phyloP scores from a whole-genome alignment of 106 monocot genomes.

The Platanthera guangdongensis region DNA sequence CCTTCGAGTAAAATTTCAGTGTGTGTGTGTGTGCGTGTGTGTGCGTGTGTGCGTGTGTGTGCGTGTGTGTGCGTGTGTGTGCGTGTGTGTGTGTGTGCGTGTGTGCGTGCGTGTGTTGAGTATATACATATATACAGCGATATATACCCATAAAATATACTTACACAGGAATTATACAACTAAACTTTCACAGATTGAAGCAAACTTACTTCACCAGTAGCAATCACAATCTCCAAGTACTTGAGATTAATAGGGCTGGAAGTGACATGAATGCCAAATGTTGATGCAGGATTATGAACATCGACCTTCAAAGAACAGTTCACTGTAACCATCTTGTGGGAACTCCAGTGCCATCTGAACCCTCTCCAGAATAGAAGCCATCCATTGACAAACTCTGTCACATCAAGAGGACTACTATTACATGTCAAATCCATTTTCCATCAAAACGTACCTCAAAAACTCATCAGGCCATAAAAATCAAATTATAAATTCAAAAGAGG shows the following conservation, averaged over 20 bases:
- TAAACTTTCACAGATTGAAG: no score
- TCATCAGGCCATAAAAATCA: background rate
- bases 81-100: no score
- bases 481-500: background rate
- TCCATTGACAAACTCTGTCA: constrained; percentile 58
- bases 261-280: constrained; percentile 88
- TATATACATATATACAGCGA: no score
- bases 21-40: no score
- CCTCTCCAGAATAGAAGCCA: constrained; percentile 77
- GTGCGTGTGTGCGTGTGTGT: no score
- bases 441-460: background rate
- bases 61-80: no score
- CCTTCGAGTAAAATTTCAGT: no score
- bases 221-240: constrained; percentile 69
- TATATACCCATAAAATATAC: no score
- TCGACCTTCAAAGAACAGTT: constrained; percentile 70
- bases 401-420: background rate
- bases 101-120: no score
- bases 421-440: background rate
- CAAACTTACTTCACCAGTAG: constrained; percentile 57
- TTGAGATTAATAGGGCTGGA: constrained; percentile 51
- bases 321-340: constrained; percentile 82
- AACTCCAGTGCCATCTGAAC: constrained; percentile 72
- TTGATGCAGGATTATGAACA: constrained; percentile 74
- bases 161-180: no score